Conservation (phyloP, 305 asterid species). For the Fraxinus angustifolia region DNA sequence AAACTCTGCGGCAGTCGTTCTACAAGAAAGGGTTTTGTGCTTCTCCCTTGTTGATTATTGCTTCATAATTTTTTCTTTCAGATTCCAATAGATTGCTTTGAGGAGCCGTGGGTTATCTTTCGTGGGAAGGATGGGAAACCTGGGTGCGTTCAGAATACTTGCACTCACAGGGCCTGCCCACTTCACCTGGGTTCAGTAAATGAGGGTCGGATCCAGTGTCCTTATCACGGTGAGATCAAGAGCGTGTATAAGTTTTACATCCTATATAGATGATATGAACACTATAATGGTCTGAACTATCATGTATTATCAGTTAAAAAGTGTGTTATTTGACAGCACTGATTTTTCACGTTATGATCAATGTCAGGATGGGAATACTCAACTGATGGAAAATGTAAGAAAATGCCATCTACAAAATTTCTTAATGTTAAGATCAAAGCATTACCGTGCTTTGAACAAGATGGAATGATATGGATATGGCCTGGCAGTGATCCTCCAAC, state of each 20-base stretch:
- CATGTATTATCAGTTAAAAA: not conserved
- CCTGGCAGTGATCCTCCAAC: conserved; percentile 84
- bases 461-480: conserved; percentile 89
- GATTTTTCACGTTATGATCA: conserved; percentile 14
- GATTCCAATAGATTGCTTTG: conserved; percentile 81
- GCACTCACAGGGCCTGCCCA: conserved; percentile 91
- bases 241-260: not conserved
- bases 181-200: conserved; percentile 79
- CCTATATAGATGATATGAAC: not conserved
- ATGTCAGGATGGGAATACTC: conserved; percentile 83
- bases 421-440: conserved; percentile 64
- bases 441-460: conserved; percentile 86
- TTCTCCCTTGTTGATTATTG: not conserved
- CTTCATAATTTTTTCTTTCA: conserved; percentile 22
- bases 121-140: conserved; percentile 85
- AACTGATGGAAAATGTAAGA: conserved; percentile 79
- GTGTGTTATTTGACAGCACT: not conserved
- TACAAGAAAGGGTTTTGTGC: not conserved
- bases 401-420: conserved; percentile 79
- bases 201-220: conserved; percentile 87
- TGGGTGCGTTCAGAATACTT: conserved; percentile 80
- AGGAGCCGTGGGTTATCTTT: conserved; percentile 87
- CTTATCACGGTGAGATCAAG: conserved; percentile 67
- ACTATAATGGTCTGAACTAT: not conserved
- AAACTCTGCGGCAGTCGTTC: not conserved